Conservation (phyloP, 1,139 yeast genomes). For the Kodamaea sp. region DNA sequence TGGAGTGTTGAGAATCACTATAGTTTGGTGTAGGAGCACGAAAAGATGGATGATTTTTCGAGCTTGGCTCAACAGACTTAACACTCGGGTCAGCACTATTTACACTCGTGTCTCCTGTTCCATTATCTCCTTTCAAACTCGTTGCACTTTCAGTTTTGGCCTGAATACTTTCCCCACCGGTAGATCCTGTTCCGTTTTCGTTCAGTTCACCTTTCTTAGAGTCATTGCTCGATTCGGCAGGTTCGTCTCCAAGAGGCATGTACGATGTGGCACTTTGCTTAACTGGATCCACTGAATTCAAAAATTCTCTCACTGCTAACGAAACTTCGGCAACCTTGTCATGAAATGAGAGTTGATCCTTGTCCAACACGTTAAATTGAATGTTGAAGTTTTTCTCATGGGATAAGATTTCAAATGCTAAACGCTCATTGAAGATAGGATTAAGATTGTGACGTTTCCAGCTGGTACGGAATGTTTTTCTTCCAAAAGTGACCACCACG, state of each 20-base stretch:
- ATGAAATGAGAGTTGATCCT: constrained; percentile 78
- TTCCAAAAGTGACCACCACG: constrained; percentile 88
- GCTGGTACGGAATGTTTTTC: constrained; percentile 82
- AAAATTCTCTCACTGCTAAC: constrained; percentile 52
- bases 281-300: constrained; percentile 17
- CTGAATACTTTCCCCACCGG: not conserved
- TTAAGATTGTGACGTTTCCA: constrained; percentile 81
- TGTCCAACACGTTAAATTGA: constrained; percentile 75
- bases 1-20: constrained; percentile 13
- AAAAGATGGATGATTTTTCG: not conserved
- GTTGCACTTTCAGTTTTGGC: not conserved
- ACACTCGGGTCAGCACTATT: not conserved
- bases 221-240: not conserved
- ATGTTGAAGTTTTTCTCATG: constrained; percentile 67
- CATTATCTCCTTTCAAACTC: not conserved
- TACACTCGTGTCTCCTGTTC: not conserved
- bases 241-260: constrained; percentile 6
- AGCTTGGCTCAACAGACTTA: not conserved
- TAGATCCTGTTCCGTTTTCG: not conserved
- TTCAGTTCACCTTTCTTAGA: not conserved
- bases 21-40: not conserved
- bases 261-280: constrained; percentile 3
- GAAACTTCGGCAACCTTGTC: constrained; percentile 75
- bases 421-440: constrained; percentile 79
- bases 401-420: constrained; percentile 74